A percentile compares a stretch with the other conserved stretches of the same genome.
phyloP scores from a whole-genome alignment of 2,329 filamentous ascomycete genomes.

The Metarhizium guizhouense region DNA sequence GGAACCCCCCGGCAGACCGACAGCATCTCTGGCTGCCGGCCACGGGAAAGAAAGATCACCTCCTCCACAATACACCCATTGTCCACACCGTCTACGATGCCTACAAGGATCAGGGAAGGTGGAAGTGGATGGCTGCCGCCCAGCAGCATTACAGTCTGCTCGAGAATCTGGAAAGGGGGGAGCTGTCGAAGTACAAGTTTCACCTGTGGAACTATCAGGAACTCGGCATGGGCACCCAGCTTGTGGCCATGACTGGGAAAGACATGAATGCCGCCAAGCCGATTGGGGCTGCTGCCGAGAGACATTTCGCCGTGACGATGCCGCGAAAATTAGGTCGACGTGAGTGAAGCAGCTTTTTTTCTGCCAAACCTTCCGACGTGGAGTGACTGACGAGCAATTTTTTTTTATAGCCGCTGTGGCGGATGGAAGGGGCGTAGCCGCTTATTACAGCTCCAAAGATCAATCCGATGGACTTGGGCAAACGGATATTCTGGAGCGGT shows the following conservation, averaged over 20 bases:
- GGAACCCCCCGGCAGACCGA: conserved; percentile 25
- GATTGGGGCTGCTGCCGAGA: conserved; percentile 34
- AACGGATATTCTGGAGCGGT: conserved; percentile 45
- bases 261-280: conserved; percentile 41
- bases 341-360: conserved; percentile 9
- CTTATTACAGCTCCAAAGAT: conserved; percentile 40
- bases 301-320: conserved; percentile 32
- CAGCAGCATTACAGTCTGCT: conserved; percentile 40
- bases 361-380: neutral
- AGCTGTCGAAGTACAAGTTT: conserved; percentile 39
- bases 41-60: conserved; percentile 20
- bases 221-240: conserved; percentile 42
- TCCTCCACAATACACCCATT: conserved; percentile 37
- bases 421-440: conserved; percentile 43
- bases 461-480: conserved; percentile 30
- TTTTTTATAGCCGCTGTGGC: conserved; percentile 31
- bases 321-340: conserved; percentile 28
- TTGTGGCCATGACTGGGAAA: conserved; percentile 42
- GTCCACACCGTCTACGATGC: conserved; percentile 36
- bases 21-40: conserved; percentile 44
- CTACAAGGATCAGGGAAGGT: conserved; percentile 30
- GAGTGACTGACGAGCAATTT: neutral
- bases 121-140: conserved; percentile 40
- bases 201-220: conserved; percentile 39
- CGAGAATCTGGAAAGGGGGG: conserved; percentile 38